A percentile compares a stretch with the other conserved stretches of the same genome.
phyloP scores from a whole-genome alignment of 768 basidiomycete genomes.

The Boletus subcaerulescens region DNA sequence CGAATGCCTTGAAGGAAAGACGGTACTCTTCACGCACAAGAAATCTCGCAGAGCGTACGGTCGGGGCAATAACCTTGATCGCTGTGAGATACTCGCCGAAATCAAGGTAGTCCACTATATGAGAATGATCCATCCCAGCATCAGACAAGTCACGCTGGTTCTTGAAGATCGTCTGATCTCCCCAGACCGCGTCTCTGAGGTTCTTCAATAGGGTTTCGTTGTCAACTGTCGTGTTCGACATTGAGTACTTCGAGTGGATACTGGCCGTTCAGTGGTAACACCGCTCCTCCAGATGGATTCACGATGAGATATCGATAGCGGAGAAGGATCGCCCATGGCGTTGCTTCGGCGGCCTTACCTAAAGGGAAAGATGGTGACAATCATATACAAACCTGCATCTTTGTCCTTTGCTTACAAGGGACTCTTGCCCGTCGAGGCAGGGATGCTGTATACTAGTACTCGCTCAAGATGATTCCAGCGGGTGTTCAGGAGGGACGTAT shows the following conservation, averaged over 20 bases:
- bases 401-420: no score
- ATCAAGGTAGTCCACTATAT: neutral
- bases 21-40: constrained; percentile 4
- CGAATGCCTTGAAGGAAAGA: neutral
- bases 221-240: neutral
- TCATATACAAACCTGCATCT: neutral
- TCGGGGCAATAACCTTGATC: neutral
- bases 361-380: neutral
- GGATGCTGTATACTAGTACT: no score
- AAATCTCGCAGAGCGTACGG: neutral
- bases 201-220: neutral
- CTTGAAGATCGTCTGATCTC: constrained; percentile 1
- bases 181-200: constrained; percentile 3
- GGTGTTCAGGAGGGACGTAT: no score
- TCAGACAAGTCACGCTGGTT: neutral
- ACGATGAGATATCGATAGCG: neutral
- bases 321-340: neutral
- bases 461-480: no score
- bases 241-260: neutral
- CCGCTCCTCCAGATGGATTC: neutral
- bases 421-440: no score
- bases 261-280: no score
- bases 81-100: neutral
- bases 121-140: neutral
- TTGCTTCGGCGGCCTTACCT: neutral